Percentiles rank a stretch among this genome's conserved stretches.
phyloP scores from a whole-genome alignment of 2,329 filamentous ascomycete genomes.

The Epichloe coenophiala region DNA sequence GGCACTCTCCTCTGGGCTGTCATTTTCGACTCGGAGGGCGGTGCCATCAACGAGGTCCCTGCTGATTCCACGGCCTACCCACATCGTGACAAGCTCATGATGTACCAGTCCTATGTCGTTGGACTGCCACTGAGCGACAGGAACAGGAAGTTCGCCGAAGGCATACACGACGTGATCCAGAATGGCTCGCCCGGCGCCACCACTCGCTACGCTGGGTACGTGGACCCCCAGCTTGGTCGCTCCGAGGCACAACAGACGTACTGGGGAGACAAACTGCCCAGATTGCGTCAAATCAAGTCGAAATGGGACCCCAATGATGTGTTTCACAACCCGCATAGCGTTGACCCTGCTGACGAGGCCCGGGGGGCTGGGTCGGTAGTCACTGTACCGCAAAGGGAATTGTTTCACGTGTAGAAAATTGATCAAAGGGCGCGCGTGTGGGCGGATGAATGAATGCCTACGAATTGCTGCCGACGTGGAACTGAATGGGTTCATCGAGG shows the following conservation, averaged over 20 bases:
- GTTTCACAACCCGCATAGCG: conserved; percentile 47
- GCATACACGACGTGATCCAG: conserved; percentile 32
- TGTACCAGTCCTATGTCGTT: conserved; percentile 48
- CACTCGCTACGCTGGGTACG: conserved; percentile 49
- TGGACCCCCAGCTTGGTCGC: conserved; percentile 37
- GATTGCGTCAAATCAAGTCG: conserved; percentile 35
- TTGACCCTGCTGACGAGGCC: conserved; percentile 12
- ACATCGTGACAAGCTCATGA: conserved; percentile 50
- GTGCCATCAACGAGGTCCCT: conserved; percentile 43
- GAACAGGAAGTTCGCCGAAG: conserved; percentile 36
- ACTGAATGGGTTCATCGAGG: too few species aligned
- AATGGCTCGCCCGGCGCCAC: conserved; percentile 23
- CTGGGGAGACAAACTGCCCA: conserved; percentile 38
- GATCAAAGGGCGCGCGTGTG: too few species aligned
- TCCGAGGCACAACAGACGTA: conserved; percentile 33
- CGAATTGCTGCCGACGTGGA: too few species aligned
- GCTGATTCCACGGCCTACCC: conserved; percentile 45
- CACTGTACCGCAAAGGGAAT: too few species aligned
- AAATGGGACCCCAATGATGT: conserved; percentile 38
- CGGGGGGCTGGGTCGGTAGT: too few species aligned
- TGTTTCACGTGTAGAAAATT: too few species aligned
- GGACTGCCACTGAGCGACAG: conserved; percentile 31
- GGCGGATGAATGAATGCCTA: too few species aligned
- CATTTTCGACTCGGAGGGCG: conserved; percentile 49
- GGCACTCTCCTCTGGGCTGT: conserved; percentile 45